Evolutionary conservation across 139 green algal species (phyloP).

Genomic region (Zygnema cylindricum): DNA sequence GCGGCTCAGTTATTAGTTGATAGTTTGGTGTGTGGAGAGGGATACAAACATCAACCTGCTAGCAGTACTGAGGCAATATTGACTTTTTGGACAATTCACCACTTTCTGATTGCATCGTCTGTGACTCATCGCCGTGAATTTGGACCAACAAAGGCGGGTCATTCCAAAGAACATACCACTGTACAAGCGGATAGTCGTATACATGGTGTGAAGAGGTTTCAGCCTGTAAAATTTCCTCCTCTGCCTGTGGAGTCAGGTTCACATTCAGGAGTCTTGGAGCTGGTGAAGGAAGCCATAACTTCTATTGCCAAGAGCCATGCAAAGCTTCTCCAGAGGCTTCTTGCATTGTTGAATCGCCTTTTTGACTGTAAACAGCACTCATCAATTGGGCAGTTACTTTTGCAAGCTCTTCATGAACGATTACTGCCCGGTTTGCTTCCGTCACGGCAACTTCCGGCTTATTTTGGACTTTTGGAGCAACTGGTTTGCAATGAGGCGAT

Average conservation of each 20-base stretch:
- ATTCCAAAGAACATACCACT: neutral
- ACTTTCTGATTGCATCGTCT: neutral
- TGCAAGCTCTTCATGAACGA: slow-evolving; percentile 2
- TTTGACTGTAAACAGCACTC: neutral
- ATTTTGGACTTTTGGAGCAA: slow-evolving; percentile 7
- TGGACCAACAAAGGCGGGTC: neutral
- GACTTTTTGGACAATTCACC: neutral
- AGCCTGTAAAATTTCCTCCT: neutral
- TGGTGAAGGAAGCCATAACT: slow-evolving; percentile 11
- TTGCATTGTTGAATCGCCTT: neutral
- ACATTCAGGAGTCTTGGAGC: neutral
- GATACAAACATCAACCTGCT: neutral
- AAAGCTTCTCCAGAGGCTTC: neutral
- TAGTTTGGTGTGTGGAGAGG: neutral
- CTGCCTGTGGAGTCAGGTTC: neutral
- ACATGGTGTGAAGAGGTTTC: too few relatives aligned
- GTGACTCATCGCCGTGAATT: neutral
- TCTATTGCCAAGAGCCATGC: neutral
- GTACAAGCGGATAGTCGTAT: too few relatives aligned
- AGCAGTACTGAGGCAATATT: neutral
- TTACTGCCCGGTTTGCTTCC: neutral
- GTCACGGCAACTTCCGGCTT: neutral
- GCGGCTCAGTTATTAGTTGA: neutral
- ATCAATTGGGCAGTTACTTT: neutral
- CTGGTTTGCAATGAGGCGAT: slow-evolving; percentile 8